Evolutionary conservation across 345 rosid genomes (phyloP).

Genomic region (Pugionium cornutum): DNA sequence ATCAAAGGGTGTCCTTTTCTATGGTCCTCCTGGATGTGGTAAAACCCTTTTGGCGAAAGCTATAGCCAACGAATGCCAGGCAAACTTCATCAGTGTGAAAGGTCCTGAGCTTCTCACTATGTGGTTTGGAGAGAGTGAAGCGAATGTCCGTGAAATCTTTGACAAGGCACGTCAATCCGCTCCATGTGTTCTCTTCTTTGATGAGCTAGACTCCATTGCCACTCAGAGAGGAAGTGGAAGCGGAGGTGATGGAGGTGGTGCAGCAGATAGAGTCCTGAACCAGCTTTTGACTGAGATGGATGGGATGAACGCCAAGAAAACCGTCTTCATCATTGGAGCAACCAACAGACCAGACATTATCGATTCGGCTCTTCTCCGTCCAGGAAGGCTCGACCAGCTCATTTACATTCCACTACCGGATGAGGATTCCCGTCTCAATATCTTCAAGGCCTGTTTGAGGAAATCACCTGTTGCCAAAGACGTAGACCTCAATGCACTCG

Average conservation of each 20-base stretch:
- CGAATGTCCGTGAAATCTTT: constrained; percentile 59
- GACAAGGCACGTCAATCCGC: constrained; percentile 79
- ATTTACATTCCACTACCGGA: constrained; percentile 97
- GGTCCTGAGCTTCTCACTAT: constrained; percentile 97
- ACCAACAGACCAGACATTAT: constrained; percentile 96
- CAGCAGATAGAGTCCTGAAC: constrained; percentile 95
- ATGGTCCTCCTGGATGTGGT: constrained; percentile 98
- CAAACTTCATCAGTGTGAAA: constrained; percentile 94
- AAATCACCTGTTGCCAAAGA: constrained; percentile 92
- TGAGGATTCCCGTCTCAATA: constrained; percentile 85
- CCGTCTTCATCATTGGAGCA: constrained; percentile 94
- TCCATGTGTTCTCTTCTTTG: constrained; percentile 95
- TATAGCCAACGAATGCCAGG: constrained; percentile 96
- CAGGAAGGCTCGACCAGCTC: constrained; percentile 97
- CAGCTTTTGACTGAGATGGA: constrained; percentile 99
- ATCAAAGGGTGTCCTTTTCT: constrained; percentile 95
- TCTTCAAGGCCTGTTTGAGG: constrained; percentile 86
- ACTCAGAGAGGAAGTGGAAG: constrained; percentile 97
- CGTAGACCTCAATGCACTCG: constrained; percentile 84
- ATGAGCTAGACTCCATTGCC: constrained; percentile 97
- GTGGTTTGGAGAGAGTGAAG: constrained; percentile 99
- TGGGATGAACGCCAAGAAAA: constrained; percentile 96
- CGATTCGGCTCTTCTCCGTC: constrained; percentile 93
- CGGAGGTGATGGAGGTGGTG: constrained; percentile 86
- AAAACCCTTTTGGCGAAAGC: constrained; percentile 97